Percentiles rank a stretch among this genome's conserved stretches.
phyloP scores from a whole-genome alignment of 1,284 basidiomycete species.

The Cystobasidium pallidum region DNA sequence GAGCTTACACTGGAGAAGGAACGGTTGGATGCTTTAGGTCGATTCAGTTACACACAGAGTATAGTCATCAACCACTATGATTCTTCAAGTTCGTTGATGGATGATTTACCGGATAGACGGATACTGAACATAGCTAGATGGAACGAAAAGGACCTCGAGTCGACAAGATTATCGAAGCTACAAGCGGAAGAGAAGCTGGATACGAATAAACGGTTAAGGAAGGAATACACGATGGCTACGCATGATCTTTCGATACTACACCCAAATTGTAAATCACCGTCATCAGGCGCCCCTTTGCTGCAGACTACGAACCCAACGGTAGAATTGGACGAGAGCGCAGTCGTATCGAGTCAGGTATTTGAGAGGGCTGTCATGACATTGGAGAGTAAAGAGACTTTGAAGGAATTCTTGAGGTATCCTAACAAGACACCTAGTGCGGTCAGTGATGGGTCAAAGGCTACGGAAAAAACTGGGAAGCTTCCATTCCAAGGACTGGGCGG shows the following conservation, averaged over 20 bases:
- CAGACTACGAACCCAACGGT: conserved; percentile 43
- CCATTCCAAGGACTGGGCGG: conserved; percentile 44
- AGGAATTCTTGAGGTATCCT: conserved; percentile 23
- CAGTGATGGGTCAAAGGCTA: no score
- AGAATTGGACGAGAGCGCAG: conserved; percentile 1
- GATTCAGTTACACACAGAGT: conserved; percentile 39
- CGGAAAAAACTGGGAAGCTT: no score
- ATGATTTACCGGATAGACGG: conserved; percentile 5
- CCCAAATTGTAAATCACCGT: conserved; percentile 4
- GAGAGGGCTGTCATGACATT: conserved; percentile 37
- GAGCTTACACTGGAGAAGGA: conserved; percentile 12
- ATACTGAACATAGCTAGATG: conserved; percentile 35
- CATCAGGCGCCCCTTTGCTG: conserved; percentile 11
- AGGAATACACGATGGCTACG: conserved; percentile 42
- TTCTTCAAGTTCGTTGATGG: neutral
- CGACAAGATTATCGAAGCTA: neutral
- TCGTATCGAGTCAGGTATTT: conserved; percentile 31
- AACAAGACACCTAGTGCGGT: no score
- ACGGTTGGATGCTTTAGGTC: conserved; percentile 16
- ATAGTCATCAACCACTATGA: conserved; percentile 44
- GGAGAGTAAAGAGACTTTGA: conserved; percentile 19
- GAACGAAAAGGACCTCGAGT: neutral
- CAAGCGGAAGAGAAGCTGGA: neutral
- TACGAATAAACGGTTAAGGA: neutral
- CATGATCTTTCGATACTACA: conserved; percentile 40